Evolutionary conservation across 2,329 filamentous ascomycete species (phyloP).

Genomic region (Verticillium zaregamsianum): DNA sequence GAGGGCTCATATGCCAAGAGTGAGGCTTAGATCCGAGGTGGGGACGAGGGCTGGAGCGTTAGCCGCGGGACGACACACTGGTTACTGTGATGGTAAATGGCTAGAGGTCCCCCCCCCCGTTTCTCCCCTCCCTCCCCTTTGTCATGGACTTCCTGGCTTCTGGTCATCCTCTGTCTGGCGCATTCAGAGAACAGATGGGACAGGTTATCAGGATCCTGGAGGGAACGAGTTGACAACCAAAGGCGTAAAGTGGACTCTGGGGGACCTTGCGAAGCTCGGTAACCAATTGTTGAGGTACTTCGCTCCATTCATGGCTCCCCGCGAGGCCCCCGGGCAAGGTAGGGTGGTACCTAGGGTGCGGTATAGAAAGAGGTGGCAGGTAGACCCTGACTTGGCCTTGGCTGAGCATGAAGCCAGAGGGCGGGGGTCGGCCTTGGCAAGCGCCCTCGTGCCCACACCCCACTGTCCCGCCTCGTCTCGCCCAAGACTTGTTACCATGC

Average conservation of each 20-base stretch:
- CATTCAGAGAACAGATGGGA: no score
- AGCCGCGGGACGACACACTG: neutral
- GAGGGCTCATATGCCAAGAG: neutral
- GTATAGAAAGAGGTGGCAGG: neutral
- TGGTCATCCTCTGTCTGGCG: no score
- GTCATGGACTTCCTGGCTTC: neutral
- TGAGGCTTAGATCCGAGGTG: constrained; percentile 4
- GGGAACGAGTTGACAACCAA: no score
- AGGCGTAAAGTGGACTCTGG: no score
- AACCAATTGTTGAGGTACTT: neutral
- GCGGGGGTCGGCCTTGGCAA: neutral
- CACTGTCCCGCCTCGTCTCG: neutral
- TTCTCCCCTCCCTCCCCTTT: neutral
- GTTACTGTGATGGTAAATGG: neutral
- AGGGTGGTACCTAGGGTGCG: neutral
- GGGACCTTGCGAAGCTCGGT: neutral
- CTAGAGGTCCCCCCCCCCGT: neutral
- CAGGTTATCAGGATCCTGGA: no score
- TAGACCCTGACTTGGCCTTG: neutral
- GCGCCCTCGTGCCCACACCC: neutral
- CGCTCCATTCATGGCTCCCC: neutral
- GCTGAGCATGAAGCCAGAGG: neutral
- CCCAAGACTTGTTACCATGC: neutral
- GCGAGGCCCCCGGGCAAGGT: neutral
- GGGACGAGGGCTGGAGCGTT: neutral